Evolutionary conservation across 495 filamentous ascomycete genomes (phyloP), one percentile per base, ranked within the genome.

Genomic region (Hyaloscypha bicolor): DNA sequence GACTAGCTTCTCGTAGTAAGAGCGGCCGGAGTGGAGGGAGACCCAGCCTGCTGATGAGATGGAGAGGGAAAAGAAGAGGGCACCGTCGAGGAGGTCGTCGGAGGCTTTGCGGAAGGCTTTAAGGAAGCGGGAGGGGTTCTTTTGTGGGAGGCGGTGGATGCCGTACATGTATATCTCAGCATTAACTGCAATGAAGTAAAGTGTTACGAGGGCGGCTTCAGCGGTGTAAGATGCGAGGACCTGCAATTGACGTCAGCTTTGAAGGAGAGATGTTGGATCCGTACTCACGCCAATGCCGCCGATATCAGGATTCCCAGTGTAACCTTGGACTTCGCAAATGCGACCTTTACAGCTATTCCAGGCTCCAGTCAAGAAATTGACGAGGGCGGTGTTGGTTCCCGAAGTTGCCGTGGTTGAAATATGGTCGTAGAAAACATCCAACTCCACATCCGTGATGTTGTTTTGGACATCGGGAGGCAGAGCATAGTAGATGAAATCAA

Each of bases 251-350:
- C 6, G 39, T 62, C 25, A 62, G 59, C 21, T 29, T 19, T 19
- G 39, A 29, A 19, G 3, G 39, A 48, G 21, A 25, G 6, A 14
- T 48, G 21, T 19, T 4, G 37, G 29, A 6, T 5, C 5, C 8
- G 39, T 4, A 30, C 37, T 42, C 39, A 62, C 59, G 37, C 59
- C 59, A n/a, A 63, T 63, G 29, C 61, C 61, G 30, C 61, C 45
- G n/a, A 63, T 63, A 35, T 63, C 61, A 4, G 61, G 61, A 63
- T 63, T 63, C 29, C 61, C 61, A 2, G 61, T 63, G 33, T 63
- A 63, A 5, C 61, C 61, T 29, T 63, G 61, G 9, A 63, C 61
- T 22, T 31, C 29, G 30, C 61, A 63, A 14, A 63, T 53, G 11
- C 55, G 33, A 14, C 55, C 33, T 22, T 53, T 22, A 22, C 61